A percentile compares a stretch with the other conserved stretches of the same genome.
Conservation (phyloP, 257 asterid genomes). For the Schizonepeta tenuifolia region DNA sequence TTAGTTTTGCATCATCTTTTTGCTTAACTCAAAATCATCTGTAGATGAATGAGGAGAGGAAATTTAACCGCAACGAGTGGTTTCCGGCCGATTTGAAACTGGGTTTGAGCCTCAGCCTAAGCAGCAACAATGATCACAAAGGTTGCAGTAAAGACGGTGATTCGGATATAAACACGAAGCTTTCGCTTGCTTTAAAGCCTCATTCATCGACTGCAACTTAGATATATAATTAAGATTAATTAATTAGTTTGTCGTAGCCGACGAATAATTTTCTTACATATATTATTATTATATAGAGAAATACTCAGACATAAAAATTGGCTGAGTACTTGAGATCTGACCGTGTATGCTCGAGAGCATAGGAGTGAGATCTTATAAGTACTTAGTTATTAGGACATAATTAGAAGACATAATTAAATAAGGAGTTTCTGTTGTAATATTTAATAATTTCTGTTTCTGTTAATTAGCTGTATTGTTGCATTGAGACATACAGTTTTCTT, state of each 20-base stretch:
- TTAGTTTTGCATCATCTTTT: neutral
- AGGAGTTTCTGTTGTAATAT: neutral
- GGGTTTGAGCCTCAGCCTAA: slow-evolving; percentile 49
- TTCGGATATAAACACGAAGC: slow-evolving; percentile 69
- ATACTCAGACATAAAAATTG: slow-evolving; percentile 19
- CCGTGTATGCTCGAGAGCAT: slow-evolving; percentile 57
- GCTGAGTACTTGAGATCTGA: slow-evolving; percentile 77
- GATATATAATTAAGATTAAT: neutral
- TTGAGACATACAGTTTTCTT: neutral
- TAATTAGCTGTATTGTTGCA: slow-evolving; percentile 24
- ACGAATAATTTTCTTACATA: neutral
- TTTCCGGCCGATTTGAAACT: slow-evolving; percentile 55
- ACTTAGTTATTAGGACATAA: slow-evolving; percentile 43
- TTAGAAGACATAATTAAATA: neutral
- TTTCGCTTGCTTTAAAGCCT: slow-evolving; percentile 65
- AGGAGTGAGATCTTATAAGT: slow-evolving; percentile 71
- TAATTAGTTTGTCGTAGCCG: neutral
- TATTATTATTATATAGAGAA: neutral
- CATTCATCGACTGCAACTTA: slow-evolving; percentile 38
- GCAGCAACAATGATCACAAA: slow-evolving; percentile 42
- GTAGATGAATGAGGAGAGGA: slow-evolving; percentile 53
- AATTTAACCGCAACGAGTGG: slow-evolving; percentile 39
- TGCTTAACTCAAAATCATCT: neutral
- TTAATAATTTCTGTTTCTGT: neutral
- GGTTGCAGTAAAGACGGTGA: slow-evolving; percentile 38